Conservation (phyloP, 805 yeast species). For the Cyberlindnera saturnus region DNA sequence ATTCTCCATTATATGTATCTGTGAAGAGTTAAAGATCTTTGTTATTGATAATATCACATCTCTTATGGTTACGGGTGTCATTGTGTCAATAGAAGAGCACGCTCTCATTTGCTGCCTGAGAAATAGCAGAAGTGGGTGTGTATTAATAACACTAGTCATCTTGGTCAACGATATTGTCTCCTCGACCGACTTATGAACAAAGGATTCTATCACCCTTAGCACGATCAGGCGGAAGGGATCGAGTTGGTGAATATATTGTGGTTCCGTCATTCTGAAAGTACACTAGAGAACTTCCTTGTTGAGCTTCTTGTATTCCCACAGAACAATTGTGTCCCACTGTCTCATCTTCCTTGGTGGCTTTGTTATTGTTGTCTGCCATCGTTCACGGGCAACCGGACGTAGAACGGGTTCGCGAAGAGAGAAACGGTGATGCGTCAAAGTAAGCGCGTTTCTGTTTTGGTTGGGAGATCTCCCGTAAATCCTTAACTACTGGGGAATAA, state of each 20-base stretch:
- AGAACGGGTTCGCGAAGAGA: too few relatives aligned
- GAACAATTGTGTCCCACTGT: too few relatives aligned
- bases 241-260: conserved; percentile 5
- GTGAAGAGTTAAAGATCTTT: conserved; percentile 15
- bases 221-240: conserved; percentile 19
- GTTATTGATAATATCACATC: conserved; percentile 24
- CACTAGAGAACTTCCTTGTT: too few relatives aligned
- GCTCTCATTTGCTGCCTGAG: conserved; percentile 8
- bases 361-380: too few relatives aligned
- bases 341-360: too few relatives aligned
- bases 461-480: too few relatives aligned
- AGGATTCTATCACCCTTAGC: conserved; percentile 21
- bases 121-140: conserved; percentile 11
- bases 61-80: conserved; percentile 9
- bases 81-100: conserved; percentile 1
- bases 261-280: too few relatives aligned
- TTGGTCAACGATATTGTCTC: conserved; percentile 18
- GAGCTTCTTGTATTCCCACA: too few relatives aligned
- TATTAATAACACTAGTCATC: conserved; percentile 19
- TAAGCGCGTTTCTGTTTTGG: too few relatives aligned
- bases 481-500: too few relatives aligned
- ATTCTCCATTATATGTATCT: conserved; percentile 20
- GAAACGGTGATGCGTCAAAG: too few relatives aligned
- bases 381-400: too few relatives aligned
- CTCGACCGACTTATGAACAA: conserved; percentile 19